Evolutionary conservation across 306 rosid genomes (phyloP).

Genomic region (Hippophae tibetana): DNA sequence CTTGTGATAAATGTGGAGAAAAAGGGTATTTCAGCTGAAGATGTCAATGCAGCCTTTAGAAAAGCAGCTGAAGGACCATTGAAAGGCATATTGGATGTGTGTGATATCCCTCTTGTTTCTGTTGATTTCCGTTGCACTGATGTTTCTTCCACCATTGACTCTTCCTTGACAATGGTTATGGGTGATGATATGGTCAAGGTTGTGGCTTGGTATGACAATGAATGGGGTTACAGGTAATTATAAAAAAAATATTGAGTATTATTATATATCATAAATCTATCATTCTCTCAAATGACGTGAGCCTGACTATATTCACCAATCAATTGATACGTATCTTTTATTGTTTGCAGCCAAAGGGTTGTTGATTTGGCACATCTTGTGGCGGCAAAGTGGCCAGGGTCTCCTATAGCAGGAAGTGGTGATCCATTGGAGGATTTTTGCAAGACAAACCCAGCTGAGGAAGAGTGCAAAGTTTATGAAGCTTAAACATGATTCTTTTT

Average conservation of each 20-base stretch:
- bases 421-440: slow-evolving; percentile 98
- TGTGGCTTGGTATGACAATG: slow-evolving; percentile 99
- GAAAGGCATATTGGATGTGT: slow-evolving; percentile 83
- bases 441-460: slow-evolving; percentile 81
- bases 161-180: slow-evolving; percentile 97
- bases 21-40: slow-evolving; percentile 86
- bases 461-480: slow-evolving; percentile 94
- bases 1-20: slow-evolving; percentile 81
- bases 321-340: too few species aligned
- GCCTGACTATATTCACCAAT: too few species aligned
- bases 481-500: slow-evolving; percentile 20
- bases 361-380: slow-evolving; percentile 95
- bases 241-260: too few species aligned
- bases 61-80: slow-evolving; percentile 75
- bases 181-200: slow-evolving; percentile 99
- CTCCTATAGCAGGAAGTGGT: slow-evolving; percentile 38
- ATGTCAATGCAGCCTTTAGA: slow-evolving; percentile 89
- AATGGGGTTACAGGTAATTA: slow-evolving; percentile 96
- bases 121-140: slow-evolving; percentile 85
- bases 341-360: slow-evolving; percentile 79
- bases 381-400: slow-evolving; percentile 81
- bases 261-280: background rate
- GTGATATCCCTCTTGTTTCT: slow-evolving; percentile 89
- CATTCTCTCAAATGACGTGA: background rate
- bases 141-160: slow-evolving; percentile 87